Evolutionary conservation across 805 yeast genomes (phyloP).

Genomic region (Candida orba): DNA sequence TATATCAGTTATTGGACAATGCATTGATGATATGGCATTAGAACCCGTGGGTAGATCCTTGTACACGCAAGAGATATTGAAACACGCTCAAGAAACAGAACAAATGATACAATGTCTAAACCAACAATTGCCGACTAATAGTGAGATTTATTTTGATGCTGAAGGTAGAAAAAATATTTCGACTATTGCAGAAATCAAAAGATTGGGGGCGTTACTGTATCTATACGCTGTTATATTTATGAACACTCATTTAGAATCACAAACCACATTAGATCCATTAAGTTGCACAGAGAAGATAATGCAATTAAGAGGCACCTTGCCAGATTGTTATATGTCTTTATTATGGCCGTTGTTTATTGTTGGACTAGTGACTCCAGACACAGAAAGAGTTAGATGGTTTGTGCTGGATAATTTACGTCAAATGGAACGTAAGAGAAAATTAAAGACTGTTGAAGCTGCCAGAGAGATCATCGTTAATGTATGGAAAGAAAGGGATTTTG

Average conservation of each 20-base stretch:
- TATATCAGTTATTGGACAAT: slow-evolving; percentile 30
- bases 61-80: slow-evolving; percentile 17
- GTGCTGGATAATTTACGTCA: slow-evolving; percentile 27
- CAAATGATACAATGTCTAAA: slow-evolving; percentile 19
- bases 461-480: slow-evolving; percentile 28
- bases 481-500: slow-evolving; percentile 36
- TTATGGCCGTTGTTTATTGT: slow-evolving; percentile 36
- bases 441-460: slow-evolving; percentile 33
- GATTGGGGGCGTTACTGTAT: slow-evolving; percentile 29
- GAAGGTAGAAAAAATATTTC: slow-evolving; percentile 17
- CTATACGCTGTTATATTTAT: slow-evolving; percentile 30
- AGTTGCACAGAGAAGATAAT: slow-evolving; percentile 20
- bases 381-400: slow-evolving; percentile 33
- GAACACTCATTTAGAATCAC: slow-evolving; percentile 8
- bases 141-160: slow-evolving; percentile 14
- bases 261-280: slow-evolving; percentile 13
- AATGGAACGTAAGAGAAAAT: slow-evolving; percentile 31
- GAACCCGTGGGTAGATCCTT: slow-evolving; percentile 15
- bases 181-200: slow-evolving; percentile 32
- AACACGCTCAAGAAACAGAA: slow-evolving; percentile 25
- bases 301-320: slow-evolving; percentile 19
- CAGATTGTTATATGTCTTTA: slow-evolving; percentile 29
- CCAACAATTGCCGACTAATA: slow-evolving; percentile 21
- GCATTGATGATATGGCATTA: slow-evolving; percentile 28
- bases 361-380: slow-evolving; percentile 27